Percentiles rank a stretch among this genome's conserved stretches.
Conservation (phyloP, 805 yeast species). For the Candida nitratophila region DNA sequence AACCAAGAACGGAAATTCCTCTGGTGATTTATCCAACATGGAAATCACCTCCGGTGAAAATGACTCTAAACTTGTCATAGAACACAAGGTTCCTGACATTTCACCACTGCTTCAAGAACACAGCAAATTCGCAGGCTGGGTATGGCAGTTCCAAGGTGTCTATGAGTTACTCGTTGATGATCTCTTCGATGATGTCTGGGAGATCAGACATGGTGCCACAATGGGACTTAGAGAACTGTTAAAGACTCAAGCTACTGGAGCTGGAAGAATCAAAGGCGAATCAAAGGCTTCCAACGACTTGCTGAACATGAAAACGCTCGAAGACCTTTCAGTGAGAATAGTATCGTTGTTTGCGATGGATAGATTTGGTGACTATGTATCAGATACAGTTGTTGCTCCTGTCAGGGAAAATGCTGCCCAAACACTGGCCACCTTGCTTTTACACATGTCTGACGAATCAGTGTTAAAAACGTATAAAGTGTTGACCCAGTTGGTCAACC, state of each 20-base stretch:
- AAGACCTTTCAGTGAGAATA: slow-evolving; percentile 81
- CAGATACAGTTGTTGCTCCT: slow-evolving; percentile 97
- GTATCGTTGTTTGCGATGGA: slow-evolving; percentile 87
- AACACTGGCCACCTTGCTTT: slow-evolving; percentile 78
- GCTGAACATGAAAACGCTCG: slow-evolving; percentile 64
- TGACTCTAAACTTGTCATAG: slow-evolving; percentile 77
- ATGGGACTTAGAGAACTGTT: slow-evolving; percentile 85
- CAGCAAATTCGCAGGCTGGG: slow-evolving; percentile 61
- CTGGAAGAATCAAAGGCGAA: slow-evolving; percentile 71
- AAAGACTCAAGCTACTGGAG: slow-evolving; percentile 74
- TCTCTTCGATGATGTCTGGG: slow-evolving; percentile 85
- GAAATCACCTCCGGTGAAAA: slow-evolving; percentile 73
- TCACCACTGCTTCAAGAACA: slow-evolving; percentile 67
- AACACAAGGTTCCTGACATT: slow-evolving; percentile 58
- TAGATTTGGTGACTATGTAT: slow-evolving; percentile 93
- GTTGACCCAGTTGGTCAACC: slow-evolving; percentile 64
- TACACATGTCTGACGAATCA: slow-evolving; percentile 58
- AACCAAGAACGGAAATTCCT: slow-evolving; percentile 2
- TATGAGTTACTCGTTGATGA: slow-evolving; percentile 76
- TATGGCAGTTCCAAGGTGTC: slow-evolving; percentile 94
- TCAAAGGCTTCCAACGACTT: slow-evolving; percentile 52
- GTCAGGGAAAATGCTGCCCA: slow-evolving; percentile 97
- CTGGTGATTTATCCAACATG: slow-evolving; percentile 17
- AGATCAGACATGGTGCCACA: slow-evolving; percentile 91
- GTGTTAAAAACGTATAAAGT: slow-evolving; percentile 59